These are phyloP conservation scores for Lachancea quebecensis DNA, from an alignment of 805 yeast genomes.

Conservation along the genomic window DNA sequence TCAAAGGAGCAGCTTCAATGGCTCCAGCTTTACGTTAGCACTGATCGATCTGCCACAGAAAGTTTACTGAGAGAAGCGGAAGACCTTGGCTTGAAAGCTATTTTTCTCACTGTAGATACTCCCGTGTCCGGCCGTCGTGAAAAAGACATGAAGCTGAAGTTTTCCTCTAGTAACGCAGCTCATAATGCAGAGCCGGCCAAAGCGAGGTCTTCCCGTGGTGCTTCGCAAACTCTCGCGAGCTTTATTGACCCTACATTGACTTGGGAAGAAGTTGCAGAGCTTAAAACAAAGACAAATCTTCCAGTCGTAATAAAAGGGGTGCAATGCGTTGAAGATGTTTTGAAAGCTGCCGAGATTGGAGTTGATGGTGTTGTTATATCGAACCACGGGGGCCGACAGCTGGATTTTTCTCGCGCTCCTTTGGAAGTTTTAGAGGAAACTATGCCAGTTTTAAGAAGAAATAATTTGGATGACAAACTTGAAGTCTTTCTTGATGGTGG, in stretches of 20 bases:
- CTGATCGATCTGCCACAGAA: constrained; percentile 60
- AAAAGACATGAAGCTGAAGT: constrained; percentile 70
- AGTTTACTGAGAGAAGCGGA: constrained; percentile 66
- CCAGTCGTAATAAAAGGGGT: constrained; percentile 77
- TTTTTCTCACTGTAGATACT: constrained; percentile 88
- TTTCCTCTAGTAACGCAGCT: constrained; percentile 35
- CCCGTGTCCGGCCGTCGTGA: constrained; percentile 89
- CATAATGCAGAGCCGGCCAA: constrained; percentile 42
- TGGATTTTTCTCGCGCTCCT: constrained; percentile 77
- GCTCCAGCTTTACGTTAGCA: constrained; percentile 81
- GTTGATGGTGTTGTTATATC: constrained; percentile 74
- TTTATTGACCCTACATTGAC: constrained; percentile 67
- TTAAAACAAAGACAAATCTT: constrained; percentile 48
- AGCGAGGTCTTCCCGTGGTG: constrained; percentile 66
- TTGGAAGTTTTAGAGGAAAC: constrained; percentile 69
- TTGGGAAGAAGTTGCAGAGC: constrained; percentile 59
- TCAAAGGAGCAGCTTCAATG: constrained; percentile 67
- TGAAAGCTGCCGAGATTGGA: constrained; percentile 65
- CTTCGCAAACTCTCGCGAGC: constrained; percentile 78
- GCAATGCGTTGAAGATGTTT: constrained; percentile 75
- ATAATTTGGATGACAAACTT: constrained; percentile 42
- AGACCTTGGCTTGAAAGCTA: constrained; percentile 65
- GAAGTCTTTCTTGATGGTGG: constrained; percentile 66
- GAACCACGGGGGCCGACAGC: constrained; percentile 86
- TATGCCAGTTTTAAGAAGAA: constrained; percentile 43